These are phyloP conservation scores for Aspergillus niger DNA, from an alignment of 2,329 filamentous ascomycete genomes.

Conservation along the genomic window DNA sequence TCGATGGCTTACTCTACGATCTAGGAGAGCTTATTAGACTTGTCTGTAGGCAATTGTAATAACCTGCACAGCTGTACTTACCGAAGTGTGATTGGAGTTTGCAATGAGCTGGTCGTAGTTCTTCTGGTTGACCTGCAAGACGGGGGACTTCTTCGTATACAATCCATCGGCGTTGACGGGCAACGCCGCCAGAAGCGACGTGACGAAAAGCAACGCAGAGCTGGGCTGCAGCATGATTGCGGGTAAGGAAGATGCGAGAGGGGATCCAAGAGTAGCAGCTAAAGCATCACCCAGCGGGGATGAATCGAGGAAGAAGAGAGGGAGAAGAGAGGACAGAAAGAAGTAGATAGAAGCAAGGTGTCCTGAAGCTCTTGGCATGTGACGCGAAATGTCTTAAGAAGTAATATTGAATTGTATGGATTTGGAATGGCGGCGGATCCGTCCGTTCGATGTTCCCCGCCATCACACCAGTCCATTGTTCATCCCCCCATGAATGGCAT, in stretches of 20 bases:
- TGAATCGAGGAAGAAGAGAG: neutral
- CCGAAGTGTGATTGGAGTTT: conserved; percentile 87
- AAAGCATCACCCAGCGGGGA: neutral
- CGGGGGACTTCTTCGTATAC: conserved; percentile 84
- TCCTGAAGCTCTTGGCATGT: conserved; percentile 46
- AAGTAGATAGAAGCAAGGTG: conserved; percentile 37
- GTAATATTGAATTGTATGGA: too few species aligned
- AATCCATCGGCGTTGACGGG: conserved; percentile 69
- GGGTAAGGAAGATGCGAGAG: neutral
- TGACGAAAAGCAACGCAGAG: conserved; percentile 54
- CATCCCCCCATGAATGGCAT: too few species aligned
- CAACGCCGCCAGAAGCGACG: conserved; percentile 66
- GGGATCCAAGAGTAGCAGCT: neutral
- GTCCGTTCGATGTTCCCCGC: too few species aligned
- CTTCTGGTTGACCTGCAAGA: conserved; percentile 77
- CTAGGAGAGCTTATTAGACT: conserved; percentile 33
- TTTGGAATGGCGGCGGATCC: too few species aligned
- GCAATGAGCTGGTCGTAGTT: conserved; percentile 81
- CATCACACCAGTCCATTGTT: too few species aligned
- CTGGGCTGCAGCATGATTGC: conserved; percentile 37
- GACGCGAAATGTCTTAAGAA: conserved; percentile 13
- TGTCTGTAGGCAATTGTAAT: conserved; percentile 14
- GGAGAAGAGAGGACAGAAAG: conserved; percentile 11
- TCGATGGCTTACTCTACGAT: conserved; percentile 53
- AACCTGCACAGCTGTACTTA: conserved; percentile 51